These are phyloP conservation scores for Diaporthe citri DNA, from an alignment of 2,329 filamentous ascomycete genomes.

Conservation along the genomic window DNA sequence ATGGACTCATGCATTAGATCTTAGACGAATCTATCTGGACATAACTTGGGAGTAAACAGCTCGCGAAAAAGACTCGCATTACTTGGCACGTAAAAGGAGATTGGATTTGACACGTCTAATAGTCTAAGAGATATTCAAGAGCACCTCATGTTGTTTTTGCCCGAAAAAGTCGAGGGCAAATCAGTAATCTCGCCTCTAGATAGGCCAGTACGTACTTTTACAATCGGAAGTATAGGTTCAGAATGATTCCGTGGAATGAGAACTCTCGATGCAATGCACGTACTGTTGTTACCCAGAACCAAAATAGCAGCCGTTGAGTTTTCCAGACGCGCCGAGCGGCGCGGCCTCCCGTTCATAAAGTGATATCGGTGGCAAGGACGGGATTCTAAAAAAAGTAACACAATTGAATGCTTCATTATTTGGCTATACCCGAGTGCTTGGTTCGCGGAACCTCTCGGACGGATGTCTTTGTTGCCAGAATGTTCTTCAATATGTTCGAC, in stretches of 20 bases:
- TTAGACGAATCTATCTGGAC: neutral
- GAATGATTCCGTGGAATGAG: neutral
- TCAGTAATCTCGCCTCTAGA: neutral
- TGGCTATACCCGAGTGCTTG: neutral
- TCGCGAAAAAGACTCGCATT: neutral
- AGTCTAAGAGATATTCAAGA: neutral
- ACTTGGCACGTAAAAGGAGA: too few species aligned
- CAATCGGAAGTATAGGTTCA: neutral
- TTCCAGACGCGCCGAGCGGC: too few species aligned
- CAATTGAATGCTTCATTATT: neutral
- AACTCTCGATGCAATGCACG: neutral
- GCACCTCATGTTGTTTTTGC: neutral
- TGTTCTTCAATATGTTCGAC: neutral
- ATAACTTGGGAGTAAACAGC: too few species aligned
- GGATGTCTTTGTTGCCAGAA: slow-evolving; percentile 13
- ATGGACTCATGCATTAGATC: neutral
- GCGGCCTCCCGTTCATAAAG: neutral
- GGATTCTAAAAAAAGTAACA: neutral
- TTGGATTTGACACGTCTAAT: neutral
- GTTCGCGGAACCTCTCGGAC: neutral
- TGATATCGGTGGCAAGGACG: neutral
- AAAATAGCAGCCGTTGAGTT: neutral
- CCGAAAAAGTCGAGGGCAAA: neutral
- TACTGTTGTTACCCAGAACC: neutral
- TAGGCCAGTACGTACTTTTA: neutral